phyloP scores from a whole-genome alignment of 495 filamentous ascomycete genomes.

The Tuber umbilicatum region DNA sequence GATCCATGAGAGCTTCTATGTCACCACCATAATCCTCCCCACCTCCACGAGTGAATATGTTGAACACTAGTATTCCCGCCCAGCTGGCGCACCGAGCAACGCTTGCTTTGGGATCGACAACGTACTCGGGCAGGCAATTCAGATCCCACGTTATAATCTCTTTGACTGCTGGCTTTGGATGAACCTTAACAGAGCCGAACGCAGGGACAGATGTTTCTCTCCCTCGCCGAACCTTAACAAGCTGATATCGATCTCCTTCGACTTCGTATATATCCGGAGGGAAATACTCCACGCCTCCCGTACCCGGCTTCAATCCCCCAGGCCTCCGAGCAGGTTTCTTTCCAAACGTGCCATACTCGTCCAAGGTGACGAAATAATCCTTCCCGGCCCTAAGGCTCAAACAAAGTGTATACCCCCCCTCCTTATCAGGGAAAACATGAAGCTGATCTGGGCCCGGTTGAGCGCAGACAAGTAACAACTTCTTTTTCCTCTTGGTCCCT shows the following conservation, averaged over 20 bases:
- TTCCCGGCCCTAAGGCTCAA: slow-evolving; percentile 17
- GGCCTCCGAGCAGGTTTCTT: slow-evolving; percentile 23
- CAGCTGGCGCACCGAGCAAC: slow-evolving; percentile 34
- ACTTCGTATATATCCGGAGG: slow-evolving; percentile 38
- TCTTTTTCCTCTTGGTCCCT: slow-evolving; percentile 13
- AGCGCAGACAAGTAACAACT: slow-evolving; percentile 32
- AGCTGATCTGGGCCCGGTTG: slow-evolving; percentile 38
- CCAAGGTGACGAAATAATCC: slow-evolving; percentile 28
- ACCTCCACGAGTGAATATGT: slow-evolving; percentile 29
- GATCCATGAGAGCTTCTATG: slow-evolving; percentile 26
- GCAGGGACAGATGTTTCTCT: background rate
- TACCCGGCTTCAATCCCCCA: slow-evolving; percentile 18
- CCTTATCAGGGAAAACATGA: slow-evolving; percentile 18
- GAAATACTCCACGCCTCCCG: slow-evolving; percentile 24
- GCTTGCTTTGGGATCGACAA: slow-evolving; percentile 27
- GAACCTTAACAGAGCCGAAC: background rate
- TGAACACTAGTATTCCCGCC: slow-evolving; percentile 33
- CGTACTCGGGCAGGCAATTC: slow-evolving; percentile 30
- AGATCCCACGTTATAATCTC: slow-evolving; percentile 35
- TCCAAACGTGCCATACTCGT: slow-evolving; percentile 35
- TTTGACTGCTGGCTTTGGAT: slow-evolving; percentile 16
- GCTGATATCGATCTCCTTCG: slow-evolving; percentile 28
- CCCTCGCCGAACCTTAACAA: slow-evolving; percentile 29
- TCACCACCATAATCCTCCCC: slow-evolving; percentile 7
- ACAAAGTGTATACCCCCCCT: slow-evolving; percentile 21